Conservation (phyloP, 768 basidiomycete species). For the Cystofilobasidium bisporidii region DNA sequence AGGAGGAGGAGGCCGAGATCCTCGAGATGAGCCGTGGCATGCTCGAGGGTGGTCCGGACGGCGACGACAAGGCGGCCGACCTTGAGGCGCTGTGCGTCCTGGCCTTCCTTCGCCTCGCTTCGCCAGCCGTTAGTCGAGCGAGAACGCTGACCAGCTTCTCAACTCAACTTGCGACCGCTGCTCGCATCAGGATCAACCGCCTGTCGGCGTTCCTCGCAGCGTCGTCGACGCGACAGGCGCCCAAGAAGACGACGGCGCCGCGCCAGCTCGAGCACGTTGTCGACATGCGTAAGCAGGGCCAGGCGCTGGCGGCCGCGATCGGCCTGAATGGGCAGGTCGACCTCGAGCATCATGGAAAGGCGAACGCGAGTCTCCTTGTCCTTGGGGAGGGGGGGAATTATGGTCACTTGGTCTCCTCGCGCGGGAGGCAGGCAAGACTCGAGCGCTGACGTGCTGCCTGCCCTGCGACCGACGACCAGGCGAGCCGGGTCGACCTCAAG, state of each 20-base stretch:
- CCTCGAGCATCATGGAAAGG: constrained; percentile 84
- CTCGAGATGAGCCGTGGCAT: constrained; percentile 65
- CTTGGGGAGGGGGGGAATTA: too few species aligned
- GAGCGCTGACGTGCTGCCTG: too few species aligned
- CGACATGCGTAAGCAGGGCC: constrained; percentile 70
- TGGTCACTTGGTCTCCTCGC: too few species aligned
- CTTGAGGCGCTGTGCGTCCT: constrained; percentile 50
- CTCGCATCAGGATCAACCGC: constrained; percentile 46
- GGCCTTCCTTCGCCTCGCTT: neutral
- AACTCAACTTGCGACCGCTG: too few species aligned
- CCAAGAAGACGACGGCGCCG: constrained; percentile 30
- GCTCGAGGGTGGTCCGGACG: constrained; percentile 44
- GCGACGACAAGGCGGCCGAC: constrained; percentile 25
- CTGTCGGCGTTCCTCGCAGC: constrained; percentile 43
- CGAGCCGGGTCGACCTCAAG: constrained; percentile 88
- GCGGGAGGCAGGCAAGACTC: too few species aligned
- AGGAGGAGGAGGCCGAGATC: constrained; percentile 70
- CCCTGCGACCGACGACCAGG: too few species aligned
- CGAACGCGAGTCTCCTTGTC: constrained; percentile 52
- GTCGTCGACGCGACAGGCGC: constrained; percentile 32
- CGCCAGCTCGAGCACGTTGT: constrained; percentile 63
- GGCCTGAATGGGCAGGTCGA: constrained; percentile 53
- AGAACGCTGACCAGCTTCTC: too few species aligned
- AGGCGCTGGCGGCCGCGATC: constrained; percentile 53
- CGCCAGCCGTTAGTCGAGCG: neutral